A percentile compares a stretch with the other conserved stretches of the same genome.
These are phyloP conservation scores for Ophiocordyceps polyrhachis-furcata DNA, from an alignment of 2,329 filamentous ascomycete species.

Conservation along the genomic window DNA sequence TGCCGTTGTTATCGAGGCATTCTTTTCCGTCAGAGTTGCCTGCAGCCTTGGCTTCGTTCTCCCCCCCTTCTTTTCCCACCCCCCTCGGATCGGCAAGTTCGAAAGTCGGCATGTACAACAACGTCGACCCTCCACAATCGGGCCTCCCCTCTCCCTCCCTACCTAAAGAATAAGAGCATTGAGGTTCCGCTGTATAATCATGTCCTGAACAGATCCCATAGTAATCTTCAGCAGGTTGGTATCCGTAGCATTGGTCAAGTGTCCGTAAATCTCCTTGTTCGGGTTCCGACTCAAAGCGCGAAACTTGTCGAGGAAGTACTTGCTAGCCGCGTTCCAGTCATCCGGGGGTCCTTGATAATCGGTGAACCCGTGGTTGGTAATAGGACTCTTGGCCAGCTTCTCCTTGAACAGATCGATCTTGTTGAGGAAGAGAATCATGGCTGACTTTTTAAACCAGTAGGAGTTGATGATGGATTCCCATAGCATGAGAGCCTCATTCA, in stretches of 20 bases:
- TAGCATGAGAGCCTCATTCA: constrained; percentile 74
- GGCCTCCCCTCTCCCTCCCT: no score
- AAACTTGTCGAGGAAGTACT: constrained; percentile 98
- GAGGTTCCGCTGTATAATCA: constrained; percentile 71
- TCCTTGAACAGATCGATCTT: constrained; percentile 83
- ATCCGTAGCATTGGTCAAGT: constrained; percentile 97
- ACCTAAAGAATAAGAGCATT: constrained; percentile 50
- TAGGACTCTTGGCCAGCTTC: constrained; percentile 68
- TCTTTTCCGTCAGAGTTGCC: no score
- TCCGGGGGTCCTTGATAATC: constrained; percentile 77
- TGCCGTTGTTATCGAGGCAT: no score
- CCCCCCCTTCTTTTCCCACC: no score
- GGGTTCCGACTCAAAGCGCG: constrained; percentile 97
- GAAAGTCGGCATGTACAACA: no score
- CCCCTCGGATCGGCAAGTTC: no score
- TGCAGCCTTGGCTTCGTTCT: no score
- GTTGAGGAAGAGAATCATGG: constrained; percentile 77
- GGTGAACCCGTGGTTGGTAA: constrained; percentile 66
- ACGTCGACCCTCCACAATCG: no score
- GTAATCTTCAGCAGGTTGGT: constrained; percentile 98
- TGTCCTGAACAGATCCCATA: constrained; percentile 80
- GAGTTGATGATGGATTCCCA: constrained; percentile 82
- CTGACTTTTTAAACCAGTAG: constrained; percentile 78
- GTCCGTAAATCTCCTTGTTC: constrained; percentile 99
- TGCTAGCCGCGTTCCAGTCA: constrained; percentile 87